Base-by-base conservation (phyloP, 495 filamentous ascomycete species). In the Hypoxylon perforatum region DNA sequence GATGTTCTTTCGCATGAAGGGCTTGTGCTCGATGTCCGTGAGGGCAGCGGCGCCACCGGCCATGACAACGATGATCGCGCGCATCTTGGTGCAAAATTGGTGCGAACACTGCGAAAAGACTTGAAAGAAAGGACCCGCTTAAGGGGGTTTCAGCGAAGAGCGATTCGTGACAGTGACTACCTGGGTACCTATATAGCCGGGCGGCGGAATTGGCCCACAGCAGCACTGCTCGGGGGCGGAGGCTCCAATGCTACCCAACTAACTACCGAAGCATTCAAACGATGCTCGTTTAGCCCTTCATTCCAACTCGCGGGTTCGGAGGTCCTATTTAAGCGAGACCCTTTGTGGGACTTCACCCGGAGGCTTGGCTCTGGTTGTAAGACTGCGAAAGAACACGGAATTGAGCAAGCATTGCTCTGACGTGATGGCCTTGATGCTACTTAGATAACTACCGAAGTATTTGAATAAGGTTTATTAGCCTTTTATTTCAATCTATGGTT, bases 1-100 rank as follows among this genome's bases (percentile, higher is more conserved):
- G 54, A 77, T 77, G 54, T 77, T 76, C 64, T 77, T 77, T 22
- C 69, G 62, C 70, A 77, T 69, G 44, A 77, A 73, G 3, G 73
- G 72, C 52, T 76, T 75, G 52, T 76, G 72, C 48, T 75, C 74
- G 48, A 75, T 74, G 18, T 75, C 75, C 14, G 76, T 75, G 30
- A 74, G 61, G 57, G 70, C 69, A n/a, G 53, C 54, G 45, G 62
- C 73, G 9, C 52, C 50, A 7, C 51, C 65, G 12, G 46, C 64
- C 35, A 74, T 25, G 50, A 70, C 38, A 10, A 62, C 22, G 21
- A 61, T 14, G 21, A 10, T 12, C 12, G 14, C 53, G n/a, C 60
- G 52, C 64, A 67, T 67, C 22, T 57, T 67, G 50, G 28, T 47
- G 22, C 28, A 23, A 47, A 33, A 33, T 42, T 47, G 4, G 25